Evolutionary conservation across 1,139 yeast genomes (phyloP), one percentile per base, ranked within the genome.

Genomic region (Saccharomycopsis crataegensis): DNA sequence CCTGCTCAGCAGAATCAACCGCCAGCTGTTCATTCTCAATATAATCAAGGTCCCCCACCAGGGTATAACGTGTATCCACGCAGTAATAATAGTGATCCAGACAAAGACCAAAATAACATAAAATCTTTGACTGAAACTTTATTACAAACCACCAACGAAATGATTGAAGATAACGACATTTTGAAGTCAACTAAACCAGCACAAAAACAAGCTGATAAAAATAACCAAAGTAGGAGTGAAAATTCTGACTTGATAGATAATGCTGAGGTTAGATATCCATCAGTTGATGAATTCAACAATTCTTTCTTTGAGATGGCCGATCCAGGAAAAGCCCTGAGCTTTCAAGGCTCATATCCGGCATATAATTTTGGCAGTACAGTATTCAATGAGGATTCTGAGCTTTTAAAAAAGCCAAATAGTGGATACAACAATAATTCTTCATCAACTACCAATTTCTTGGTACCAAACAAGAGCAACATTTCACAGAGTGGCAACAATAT

Each of bases 91-190:
- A 12, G 5, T 37, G 41, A 43, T 6, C 28, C 45, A 47, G 33
- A 7, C 3, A 43, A 37, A 14, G 43, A 36, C 3, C 33, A 43
- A 16, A 46, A 43, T 28, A 37, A 36, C 34, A 46, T 50, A n/a
- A 46, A 46, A 11, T 32, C 44, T 4, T 32, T 54, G 5, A 54
- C 57, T 3, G 59, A 54, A 33, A 47, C 50, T 6, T 43, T 56
- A 9, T 17, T 56, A 12, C 51, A 50, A 42, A 50, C 46, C 31
- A 56, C 58, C 6, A 56, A 43, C 32, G 53, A 56, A 47, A 56
- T 56, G 58, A 54, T 56, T 43, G 58, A 56, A 37, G 55, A 48
- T 17, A 36, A 43, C 14, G 14, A 43, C 11, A 43, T 43, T 9
- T 43, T 43, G 14, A 14, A 41, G 5, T 22, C 28, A 22, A 3